Percentiles rank a stretch among this genome's conserved stretches.
These are phyloP conservation scores for Aspergillus melleus DNA, from an alignment of 2,329 filamentous ascomycete genomes.

Conservation along the genomic window DNA sequence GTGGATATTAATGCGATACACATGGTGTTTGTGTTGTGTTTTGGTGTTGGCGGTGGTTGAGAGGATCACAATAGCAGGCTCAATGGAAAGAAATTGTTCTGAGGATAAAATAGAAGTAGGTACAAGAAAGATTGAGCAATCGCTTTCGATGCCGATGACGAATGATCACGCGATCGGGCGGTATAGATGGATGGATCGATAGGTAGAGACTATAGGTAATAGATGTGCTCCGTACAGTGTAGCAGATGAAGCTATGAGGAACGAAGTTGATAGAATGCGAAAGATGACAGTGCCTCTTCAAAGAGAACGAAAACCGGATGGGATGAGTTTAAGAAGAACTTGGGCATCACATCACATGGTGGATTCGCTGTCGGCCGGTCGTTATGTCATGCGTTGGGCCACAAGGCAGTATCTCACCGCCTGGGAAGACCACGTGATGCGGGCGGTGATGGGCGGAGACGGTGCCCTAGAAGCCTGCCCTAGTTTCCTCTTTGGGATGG, in stretches of 20 bases:
- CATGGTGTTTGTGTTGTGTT: slow-evolving; percentile 42
- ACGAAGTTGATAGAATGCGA: neutral
- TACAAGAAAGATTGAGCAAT: neutral
- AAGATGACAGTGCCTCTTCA: no score
- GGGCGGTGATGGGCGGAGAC: neutral
- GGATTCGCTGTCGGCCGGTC: neutral
- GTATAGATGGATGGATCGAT: neutral
- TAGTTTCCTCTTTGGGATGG: neutral
- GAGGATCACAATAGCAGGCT: no score
- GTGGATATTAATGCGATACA: slow-evolving; percentile 77
- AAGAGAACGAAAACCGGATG: no score
- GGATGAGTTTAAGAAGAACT: neutral
- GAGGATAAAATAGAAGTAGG: neutral
- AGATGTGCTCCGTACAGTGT: neutral
- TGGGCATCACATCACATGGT: neutral
- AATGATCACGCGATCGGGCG: neutral
- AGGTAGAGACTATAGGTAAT: neutral
- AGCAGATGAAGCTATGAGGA: neutral
- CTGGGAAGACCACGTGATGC: no score
- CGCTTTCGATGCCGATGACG: neutral
- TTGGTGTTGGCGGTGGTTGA: neutral
- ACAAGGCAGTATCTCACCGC: neutral
- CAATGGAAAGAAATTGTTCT: neutral
- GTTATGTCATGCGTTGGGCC: neutral
- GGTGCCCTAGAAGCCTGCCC: neutral